phyloP scores from a whole-genome alignment of 2,329 filamentous ascomycete genomes.

The Phoma herbarum region DNA sequence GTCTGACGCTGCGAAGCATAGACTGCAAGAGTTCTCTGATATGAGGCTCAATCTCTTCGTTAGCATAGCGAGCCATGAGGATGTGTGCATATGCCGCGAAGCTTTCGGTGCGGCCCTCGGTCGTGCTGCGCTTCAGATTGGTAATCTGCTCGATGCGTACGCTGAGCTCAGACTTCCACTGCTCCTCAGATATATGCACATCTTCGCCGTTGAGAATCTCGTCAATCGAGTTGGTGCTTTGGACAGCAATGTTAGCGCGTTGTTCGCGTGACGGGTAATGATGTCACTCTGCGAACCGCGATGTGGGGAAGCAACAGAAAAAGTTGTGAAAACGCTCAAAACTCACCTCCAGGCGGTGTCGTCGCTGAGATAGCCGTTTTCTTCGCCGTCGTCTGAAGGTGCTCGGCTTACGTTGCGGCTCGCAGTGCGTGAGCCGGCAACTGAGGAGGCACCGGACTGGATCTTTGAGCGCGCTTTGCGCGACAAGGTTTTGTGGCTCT shows the following conservation, averaged over 20 bases:
- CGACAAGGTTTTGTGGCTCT: constrained; percentile 76
- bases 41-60: constrained; percentile 67
- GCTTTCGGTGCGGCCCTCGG: constrained; percentile 72
- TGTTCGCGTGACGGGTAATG: constrained; percentile 31
- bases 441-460: constrained; percentile 65
- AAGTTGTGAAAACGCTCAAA: constrained; percentile 15
- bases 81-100: constrained; percentile 70
- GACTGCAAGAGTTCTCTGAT: constrained; percentile 70
- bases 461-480: constrained; percentile 69
- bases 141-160: constrained; percentile 76
- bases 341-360: constrained; percentile 66
- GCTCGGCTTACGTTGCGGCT: constrained; percentile 66
- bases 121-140: constrained; percentile 80
- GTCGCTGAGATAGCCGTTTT: constrained; percentile 61
- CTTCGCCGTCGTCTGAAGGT: constrained; percentile 71
- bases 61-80: constrained; percentile 73
- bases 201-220: constrained; percentile 65
- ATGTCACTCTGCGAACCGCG: constrained; percentile 35
- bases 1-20: constrained; percentile 75
- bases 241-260: constrained; percentile 32
- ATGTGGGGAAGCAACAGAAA: constrained; percentile 22
- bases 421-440: constrained; percentile 61
- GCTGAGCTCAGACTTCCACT: constrained; percentile 69
- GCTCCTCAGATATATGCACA: constrained; percentile 57
- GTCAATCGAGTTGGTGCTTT: constrained; percentile 72